phyloP scores from a whole-genome alignment of 768 basidiomycete species.

The Psilocybe azurescens region DNA sequence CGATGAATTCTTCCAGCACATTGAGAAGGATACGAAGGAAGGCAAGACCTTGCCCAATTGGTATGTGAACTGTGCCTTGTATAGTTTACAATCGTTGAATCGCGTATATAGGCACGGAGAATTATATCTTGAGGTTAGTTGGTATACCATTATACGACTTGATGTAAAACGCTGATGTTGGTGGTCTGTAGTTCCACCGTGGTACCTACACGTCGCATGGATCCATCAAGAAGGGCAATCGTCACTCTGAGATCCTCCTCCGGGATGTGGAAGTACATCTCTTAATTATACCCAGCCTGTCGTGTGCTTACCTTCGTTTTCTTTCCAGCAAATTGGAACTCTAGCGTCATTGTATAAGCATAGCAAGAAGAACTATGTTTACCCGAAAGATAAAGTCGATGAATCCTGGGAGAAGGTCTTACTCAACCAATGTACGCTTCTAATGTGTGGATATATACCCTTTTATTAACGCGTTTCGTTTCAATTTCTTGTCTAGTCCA shows the following conservation, averaged over 20 bases:
- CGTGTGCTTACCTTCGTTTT: not conserved
- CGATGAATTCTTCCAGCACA: slow-evolving; percentile 86
- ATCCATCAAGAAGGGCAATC: slow-evolving; percentile 95
- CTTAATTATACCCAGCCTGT: not conserved
- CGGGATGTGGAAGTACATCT: slow-evolving; percentile 82
- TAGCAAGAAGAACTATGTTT: slow-evolving; percentile 61
- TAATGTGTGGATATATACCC: not conserved
- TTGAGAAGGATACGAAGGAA: slow-evolving; percentile 64
- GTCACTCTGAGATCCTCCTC: slow-evolving; percentile 93
- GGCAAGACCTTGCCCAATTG: slow-evolving; percentile 88
- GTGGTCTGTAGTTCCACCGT: slow-evolving; percentile 71
- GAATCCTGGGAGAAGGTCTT: slow-evolving; percentile 93
- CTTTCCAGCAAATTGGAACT: slow-evolving; percentile 68
- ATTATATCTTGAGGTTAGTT: slow-evolving; percentile 79
- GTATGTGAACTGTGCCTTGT: slow-evolving; percentile 39
- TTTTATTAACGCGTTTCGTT: not conserved
- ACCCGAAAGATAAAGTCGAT: slow-evolving; percentile 84
- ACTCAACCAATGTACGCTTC: slow-evolving; percentile 77
- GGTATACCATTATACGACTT: slow-evolving; percentile 2
- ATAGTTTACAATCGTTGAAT: not conserved
- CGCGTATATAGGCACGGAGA: slow-evolving; percentile 71
- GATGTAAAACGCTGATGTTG: not conserved
- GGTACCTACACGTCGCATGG: slow-evolving; percentile 97
- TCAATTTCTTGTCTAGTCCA: slow-evolving; percentile 58
- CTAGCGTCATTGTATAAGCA: slow-evolving; percentile 71